Conservation (phyloP, 768 basidiomycete species). For the Boletus tomentosulus region DNA sequence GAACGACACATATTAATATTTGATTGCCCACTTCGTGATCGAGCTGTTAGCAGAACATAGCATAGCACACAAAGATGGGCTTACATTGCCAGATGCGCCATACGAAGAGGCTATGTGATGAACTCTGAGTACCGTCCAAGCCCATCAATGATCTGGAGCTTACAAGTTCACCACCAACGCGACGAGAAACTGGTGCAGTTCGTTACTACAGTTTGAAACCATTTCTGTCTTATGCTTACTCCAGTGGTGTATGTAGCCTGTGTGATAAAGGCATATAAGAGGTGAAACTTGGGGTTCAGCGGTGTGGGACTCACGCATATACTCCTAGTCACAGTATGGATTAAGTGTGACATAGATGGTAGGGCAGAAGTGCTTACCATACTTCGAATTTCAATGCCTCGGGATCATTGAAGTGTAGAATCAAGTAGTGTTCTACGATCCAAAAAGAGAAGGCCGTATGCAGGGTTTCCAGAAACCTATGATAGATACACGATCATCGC, state of each 20-base stretch:
- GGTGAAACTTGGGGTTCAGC: background rate
- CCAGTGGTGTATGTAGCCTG: conserved; percentile 8
- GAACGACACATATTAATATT: conserved; percentile 4
- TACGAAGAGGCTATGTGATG: conserved; percentile 10
- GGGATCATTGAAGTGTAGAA: conserved; percentile 8
- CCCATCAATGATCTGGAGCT: background rate
- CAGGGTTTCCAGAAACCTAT: conserved; percentile 12
- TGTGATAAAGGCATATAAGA: background rate
- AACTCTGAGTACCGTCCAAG: background rate
- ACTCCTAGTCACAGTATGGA: conserved; percentile 1
- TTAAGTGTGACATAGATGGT: background rate
- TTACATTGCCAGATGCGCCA: conserved; percentile 20
- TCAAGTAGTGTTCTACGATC: conserved; percentile 13
- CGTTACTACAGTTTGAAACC: background rate
- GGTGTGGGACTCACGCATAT: conserved; percentile 2
- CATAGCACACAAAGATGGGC: background rate
- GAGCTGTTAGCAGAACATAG: background rate
- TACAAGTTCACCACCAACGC: conserved; percentile 4
- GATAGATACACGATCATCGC: background rate
- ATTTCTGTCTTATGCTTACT: background rate
- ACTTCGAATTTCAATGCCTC: background rate
- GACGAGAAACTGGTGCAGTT: background rate
- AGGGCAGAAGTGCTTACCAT: conserved; percentile 4
- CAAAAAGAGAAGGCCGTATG: conserved; percentile 15
- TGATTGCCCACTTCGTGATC: conserved; percentile 9